Evolutionary conservation across 2,329 filamentous ascomycete genomes (phyloP).

Genomic region (Escovopsis sp.): DNA sequence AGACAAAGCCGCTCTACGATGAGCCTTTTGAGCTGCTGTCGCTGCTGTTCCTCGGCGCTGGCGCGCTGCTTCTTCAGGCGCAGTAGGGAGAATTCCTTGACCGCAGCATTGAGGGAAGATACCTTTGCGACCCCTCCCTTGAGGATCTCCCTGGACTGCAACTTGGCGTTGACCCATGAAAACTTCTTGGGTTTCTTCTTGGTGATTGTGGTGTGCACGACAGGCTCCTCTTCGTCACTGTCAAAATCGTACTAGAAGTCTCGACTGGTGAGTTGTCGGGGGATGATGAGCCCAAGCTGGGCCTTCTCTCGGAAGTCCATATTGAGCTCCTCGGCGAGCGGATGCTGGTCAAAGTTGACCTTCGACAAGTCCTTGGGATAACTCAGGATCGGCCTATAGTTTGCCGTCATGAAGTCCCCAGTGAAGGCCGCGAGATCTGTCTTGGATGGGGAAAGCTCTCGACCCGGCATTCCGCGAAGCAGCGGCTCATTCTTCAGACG

Average conservation of each 20-base stretch:
- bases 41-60: too few relatives aligned
- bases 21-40: too few relatives aligned
- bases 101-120: neutral
- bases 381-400: conserved; percentile 11
- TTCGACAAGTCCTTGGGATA: conserved; percentile 21
- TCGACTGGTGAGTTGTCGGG: conserved; percentile 18
- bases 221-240: conserved; percentile 11
- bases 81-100: neutral
- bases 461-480: conserved; percentile 22
- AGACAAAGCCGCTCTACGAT: too few relatives aligned
- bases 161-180: neutral
- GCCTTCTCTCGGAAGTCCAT: conserved; percentile 16
- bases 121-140: neutral
- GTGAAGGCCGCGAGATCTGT: conserved; percentile 22
- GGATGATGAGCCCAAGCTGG: conserved; percentile 20
- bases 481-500: conserved; percentile 25
- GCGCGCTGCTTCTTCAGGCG: conserved; percentile 3
- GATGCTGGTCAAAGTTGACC: conserved; percentile 22
- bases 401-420: conserved; percentile 15
- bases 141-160: neutral
- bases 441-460: conserved; percentile 23
- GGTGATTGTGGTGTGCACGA: neutral
- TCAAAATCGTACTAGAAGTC: conserved; percentile 24
- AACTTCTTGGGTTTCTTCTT: neutral
- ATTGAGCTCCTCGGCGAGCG: conserved; percentile 17